A percentile compares a stretch with the other conserved stretches of the same genome.
phyloP scores from a whole-genome alignment of 805 yeast species.

The Wickerhamiella siamensis region DNA sequence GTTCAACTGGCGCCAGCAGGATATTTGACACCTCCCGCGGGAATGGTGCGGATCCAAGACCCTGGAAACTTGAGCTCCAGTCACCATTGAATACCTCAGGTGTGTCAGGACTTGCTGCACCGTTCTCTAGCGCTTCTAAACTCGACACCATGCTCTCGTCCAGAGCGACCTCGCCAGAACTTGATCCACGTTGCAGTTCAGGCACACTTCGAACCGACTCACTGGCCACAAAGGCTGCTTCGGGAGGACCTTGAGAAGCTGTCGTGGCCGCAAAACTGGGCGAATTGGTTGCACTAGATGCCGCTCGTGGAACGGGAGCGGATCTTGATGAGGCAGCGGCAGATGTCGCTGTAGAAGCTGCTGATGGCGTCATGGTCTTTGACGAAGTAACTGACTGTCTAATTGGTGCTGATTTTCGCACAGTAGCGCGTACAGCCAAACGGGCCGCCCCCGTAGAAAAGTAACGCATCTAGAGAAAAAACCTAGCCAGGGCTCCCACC shows the following conservation, averaged over 20 bases:
- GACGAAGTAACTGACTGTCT: neutral
- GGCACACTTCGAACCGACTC: slow-evolving; percentile 6
- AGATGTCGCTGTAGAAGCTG: neutral
- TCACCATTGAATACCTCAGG: slow-evolving; percentile 25
- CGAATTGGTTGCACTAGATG: neutral
- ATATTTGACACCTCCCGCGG: slow-evolving; percentile 41
- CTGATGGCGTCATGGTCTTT: neutral
- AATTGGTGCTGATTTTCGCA: neutral
- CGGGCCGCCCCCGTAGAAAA: neutral
- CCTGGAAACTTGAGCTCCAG: slow-evolving; percentile 82
- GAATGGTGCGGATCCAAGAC: slow-evolving; percentile 72
- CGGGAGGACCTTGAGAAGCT: slow-evolving; percentile 3
- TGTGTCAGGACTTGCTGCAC: neutral
- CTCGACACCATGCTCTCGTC: slow-evolving; percentile 6
- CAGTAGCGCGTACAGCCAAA: neutral
- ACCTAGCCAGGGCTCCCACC: too few relatives aligned
- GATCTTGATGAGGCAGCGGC: slow-evolving; percentile 2
- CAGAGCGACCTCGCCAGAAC: neutral
- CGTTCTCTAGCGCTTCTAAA: slow-evolving; percentile 5
- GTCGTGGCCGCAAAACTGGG: neutral
- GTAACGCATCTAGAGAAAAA: too few relatives aligned
- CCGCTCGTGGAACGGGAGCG: neutral
- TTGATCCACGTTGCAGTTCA: neutral
- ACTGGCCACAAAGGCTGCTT: slow-evolving; percentile 3
- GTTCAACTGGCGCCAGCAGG: slow-evolving; percentile 47